These are phyloP conservation scores for Trifolium repens DNA, from an alignment of 306 rosid species.

Conservation along the genomic window DNA sequence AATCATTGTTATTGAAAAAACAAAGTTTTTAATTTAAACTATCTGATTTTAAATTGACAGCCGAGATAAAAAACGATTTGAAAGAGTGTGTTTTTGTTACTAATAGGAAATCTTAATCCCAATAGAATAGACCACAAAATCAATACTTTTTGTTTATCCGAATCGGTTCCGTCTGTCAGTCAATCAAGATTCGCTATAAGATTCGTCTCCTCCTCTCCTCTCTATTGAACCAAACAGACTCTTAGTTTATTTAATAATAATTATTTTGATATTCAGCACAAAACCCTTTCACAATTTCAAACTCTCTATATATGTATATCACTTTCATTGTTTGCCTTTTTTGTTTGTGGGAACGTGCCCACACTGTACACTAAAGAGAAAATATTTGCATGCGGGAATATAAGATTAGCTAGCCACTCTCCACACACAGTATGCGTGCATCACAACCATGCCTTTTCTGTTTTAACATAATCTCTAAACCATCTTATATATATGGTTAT, in stretches of 20 bases:
- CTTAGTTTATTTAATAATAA: background rate
- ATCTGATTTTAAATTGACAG: too few species aligned
- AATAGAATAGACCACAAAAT: too few species aligned
- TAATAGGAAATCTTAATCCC: too few species aligned
- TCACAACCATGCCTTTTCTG: slow-evolving; percentile 45
- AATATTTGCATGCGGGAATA: slow-evolving; percentile 90
- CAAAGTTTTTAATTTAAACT: too few species aligned
- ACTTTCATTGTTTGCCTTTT: slow-evolving; percentile 42
- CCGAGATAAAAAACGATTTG: too few species aligned
- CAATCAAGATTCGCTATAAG: too few species aligned
- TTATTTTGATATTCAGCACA: slow-evolving; percentile 16
- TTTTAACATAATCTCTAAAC: background rate
- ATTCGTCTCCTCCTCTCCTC: too few species aligned
- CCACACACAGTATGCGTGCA: slow-evolving; percentile 60
- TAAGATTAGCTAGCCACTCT: slow-evolving; percentile 47
- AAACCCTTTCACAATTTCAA: slow-evolving; percentile 32
- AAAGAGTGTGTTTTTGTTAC: too few species aligned
- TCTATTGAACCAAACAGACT: too few species aligned
- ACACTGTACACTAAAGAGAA: slow-evolving; percentile 63
- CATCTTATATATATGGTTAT: background rate
- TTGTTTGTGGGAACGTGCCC: slow-evolving; percentile 69
- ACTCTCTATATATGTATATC: slow-evolving; percentile 3
- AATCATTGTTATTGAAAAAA: too few species aligned
- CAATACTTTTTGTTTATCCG: too few species aligned
- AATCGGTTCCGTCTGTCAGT: too few species aligned